These are phyloP conservation scores for Coemansia furcata DNA, from an alignment of 192 early-diverging fungal genomes.

Conservation along the genomic window DNA sequence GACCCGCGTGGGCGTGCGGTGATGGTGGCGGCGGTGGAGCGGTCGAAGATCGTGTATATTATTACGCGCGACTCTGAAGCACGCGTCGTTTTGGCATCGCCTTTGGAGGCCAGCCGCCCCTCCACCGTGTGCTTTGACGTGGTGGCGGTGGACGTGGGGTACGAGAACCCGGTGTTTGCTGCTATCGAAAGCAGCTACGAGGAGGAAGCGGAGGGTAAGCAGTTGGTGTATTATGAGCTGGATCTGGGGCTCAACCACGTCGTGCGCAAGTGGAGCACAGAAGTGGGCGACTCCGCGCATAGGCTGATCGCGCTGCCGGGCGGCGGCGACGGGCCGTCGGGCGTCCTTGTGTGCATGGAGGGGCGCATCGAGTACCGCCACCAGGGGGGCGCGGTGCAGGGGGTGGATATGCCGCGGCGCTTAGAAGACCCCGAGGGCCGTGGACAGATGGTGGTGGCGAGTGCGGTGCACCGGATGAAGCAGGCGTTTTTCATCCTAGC, in stretches of 20 bases:
- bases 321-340: slow-evolving; percentile 86
- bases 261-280: slow-evolving; percentile 90
- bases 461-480: slow-evolving; percentile 89
- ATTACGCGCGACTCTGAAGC: slow-evolving; percentile 87
- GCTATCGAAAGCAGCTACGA: slow-evolving; percentile 83
- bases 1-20: slow-evolving; percentile 97
- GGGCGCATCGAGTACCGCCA: slow-evolving; percentile 86
- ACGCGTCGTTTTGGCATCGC: slow-evolving; percentile 86
- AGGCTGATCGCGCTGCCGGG: slow-evolving; percentile 82
- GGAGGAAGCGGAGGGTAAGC: slow-evolving; percentile 79
- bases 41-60: slow-evolving; percentile 95
- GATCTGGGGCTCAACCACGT: slow-evolving; percentile 99
- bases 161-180: slow-evolving; percentile 98
- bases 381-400: slow-evolving; percentile 51
- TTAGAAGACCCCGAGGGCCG: slow-evolving; percentile 60
- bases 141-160: slow-evolving; percentile 94
- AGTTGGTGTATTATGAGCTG: slow-evolving; percentile 94
- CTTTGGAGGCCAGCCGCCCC: slow-evolving; percentile 88
- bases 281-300: slow-evolving; percentile 73
- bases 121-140: slow-evolving; percentile 74
- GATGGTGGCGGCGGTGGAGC: slow-evolving; percentile 92
- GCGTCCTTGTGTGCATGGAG: slow-evolving; percentile 94
- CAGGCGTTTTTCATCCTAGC: slow-evolving; percentile 84
- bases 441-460: slow-evolving; percentile 75
- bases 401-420: slow-evolving; percentile 81